These are phyloP conservation scores for Calonectria pseudoturangicola DNA, from an alignment of 2,329 filamentous ascomycete species.

Conservation along the genomic window DNA sequence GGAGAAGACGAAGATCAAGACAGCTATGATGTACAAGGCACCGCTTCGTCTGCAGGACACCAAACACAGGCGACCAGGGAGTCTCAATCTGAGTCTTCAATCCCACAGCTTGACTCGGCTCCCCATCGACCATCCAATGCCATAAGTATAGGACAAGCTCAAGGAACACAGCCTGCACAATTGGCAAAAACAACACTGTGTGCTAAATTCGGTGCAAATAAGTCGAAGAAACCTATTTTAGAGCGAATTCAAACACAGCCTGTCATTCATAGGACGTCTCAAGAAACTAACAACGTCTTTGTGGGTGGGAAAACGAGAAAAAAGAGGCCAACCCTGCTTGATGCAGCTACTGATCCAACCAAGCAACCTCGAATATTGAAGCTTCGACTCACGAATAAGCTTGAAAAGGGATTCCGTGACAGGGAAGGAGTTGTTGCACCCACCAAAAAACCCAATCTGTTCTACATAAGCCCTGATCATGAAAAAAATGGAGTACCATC, in stretches of 20 bases:
- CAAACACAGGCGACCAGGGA: not conserved
- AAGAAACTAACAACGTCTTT: conserved; percentile 66
- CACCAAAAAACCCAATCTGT: conserved; percentile 55
- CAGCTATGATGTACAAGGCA: not conserved
- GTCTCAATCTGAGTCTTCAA: not conserved
- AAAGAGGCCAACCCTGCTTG: conserved; percentile 59
- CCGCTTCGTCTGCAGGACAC: not conserved
- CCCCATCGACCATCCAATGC: conserved; percentile 4
- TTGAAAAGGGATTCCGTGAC: conserved; percentile 65
- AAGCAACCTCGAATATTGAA: conserved; percentile 65
- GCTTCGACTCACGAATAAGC: conserved; percentile 60
- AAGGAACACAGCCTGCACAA: not conserved
- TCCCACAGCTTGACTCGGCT: not conserved
- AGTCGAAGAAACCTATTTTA: conserved; percentile 13
- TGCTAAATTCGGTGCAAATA: conserved; percentile 32
- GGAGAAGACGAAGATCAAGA: conserved; percentile 42
- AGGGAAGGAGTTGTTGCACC: conserved; percentile 64
- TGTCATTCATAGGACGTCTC: conserved; percentile 26
- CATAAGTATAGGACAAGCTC: not conserved
- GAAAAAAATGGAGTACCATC: conserved; percentile 12
- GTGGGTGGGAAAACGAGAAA: conserved; percentile 63
- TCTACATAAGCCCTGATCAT: conserved; percentile 57
- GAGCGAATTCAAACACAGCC: conserved; percentile 33
- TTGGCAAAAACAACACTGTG: conserved; percentile 21
- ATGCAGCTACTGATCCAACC: conserved; percentile 63